These are phyloP conservation scores for Xylariaceae sp. DNA, from an alignment of 2,329 filamentous ascomycete genomes.

Conservation along the genomic window DNA sequence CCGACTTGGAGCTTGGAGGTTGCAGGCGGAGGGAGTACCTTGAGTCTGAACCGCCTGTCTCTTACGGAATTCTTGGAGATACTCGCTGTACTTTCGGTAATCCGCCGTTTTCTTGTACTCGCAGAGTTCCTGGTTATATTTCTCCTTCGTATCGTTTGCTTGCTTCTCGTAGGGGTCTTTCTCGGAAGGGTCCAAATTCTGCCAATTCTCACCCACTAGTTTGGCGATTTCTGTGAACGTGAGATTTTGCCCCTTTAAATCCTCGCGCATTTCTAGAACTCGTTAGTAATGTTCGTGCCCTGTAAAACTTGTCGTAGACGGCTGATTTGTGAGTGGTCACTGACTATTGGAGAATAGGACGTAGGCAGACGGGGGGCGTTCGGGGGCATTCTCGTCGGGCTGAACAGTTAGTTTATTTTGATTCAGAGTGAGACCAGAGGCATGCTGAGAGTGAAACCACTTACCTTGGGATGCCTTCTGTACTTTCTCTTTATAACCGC, in stretches of 20 bases:
- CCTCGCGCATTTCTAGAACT: conserved; percentile 64
- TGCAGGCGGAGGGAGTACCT: conserved; percentile 37
- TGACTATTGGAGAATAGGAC: conserved; percentile 80
- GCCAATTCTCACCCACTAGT: conserved; percentile 76
- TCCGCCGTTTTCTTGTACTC: conserved; percentile 73
- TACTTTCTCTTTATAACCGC: conserved; percentile 64
- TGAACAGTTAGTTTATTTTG: conserved; percentile 32
- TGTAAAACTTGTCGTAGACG: no score
- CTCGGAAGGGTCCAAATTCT: conserved; percentile 59
- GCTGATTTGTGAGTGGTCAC: conserved; percentile 29
- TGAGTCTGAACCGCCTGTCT: conserved; percentile 57
- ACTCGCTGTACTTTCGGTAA: conserved; percentile 63
- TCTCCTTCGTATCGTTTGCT: conserved; percentile 68
- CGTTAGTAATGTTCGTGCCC: conserved; percentile 6
- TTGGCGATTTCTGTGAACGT: conserved; percentile 83
- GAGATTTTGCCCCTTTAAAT: conserved; percentile 68
- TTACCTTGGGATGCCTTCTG: conserved; percentile 68
- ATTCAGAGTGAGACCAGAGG: background rate
- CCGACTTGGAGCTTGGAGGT: conserved; percentile 5
- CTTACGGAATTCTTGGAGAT: conserved; percentile 72
- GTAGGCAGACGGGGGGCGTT: conserved; percentile 75
- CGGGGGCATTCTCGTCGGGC: conserved; percentile 74
- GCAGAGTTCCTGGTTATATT: conserved; percentile 64
- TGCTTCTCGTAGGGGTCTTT: conserved; percentile 69
- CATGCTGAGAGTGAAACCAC: conserved; percentile 16